Conservation (phyloP, 1,139 yeast genomes). For the Hanseniaspora gamundiae region DNA sequence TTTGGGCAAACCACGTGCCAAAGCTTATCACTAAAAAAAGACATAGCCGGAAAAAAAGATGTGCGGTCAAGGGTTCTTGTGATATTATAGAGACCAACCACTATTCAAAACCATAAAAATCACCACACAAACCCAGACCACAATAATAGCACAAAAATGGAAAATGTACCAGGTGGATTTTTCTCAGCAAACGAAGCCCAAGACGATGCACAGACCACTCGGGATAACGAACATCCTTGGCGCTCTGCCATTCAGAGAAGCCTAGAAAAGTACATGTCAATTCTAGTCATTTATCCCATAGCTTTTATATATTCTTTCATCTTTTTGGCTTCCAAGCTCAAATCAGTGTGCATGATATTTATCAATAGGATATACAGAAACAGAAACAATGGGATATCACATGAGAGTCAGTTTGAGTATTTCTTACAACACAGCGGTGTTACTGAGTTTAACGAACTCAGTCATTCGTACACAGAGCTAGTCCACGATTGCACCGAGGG, state of each 20-base stretch:
- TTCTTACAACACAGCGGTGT: not conserved
- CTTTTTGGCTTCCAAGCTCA: not conserved
- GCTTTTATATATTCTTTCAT: not conserved
- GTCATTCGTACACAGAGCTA: not conserved
- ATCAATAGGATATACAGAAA: not conserved
- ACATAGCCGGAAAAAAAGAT: no score
- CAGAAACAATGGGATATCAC: not conserved
- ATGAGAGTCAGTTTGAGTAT: not conserved
- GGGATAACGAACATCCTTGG: not conserved
- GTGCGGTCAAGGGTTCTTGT: no score
- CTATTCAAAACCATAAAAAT: no score
- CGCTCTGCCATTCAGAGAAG: not conserved
- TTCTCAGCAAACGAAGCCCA: not conserved
- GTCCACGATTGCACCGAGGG: not conserved
- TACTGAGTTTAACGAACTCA: not conserved
- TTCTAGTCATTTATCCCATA: not conserved
- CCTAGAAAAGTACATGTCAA: not conserved
- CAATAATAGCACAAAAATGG: conserved; percentile 1
- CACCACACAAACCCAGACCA: not conserved
- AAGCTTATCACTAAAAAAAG: no score
- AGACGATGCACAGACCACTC: not conserved
- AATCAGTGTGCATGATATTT: not conserved
- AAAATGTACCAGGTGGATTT: not conserved
- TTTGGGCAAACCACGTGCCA: no score
- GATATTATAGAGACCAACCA: no score